Evolutionary conservation across 1,284 basidiomycete species (phyloP).

Genomic region (Entoloma clypeatum): DNA sequence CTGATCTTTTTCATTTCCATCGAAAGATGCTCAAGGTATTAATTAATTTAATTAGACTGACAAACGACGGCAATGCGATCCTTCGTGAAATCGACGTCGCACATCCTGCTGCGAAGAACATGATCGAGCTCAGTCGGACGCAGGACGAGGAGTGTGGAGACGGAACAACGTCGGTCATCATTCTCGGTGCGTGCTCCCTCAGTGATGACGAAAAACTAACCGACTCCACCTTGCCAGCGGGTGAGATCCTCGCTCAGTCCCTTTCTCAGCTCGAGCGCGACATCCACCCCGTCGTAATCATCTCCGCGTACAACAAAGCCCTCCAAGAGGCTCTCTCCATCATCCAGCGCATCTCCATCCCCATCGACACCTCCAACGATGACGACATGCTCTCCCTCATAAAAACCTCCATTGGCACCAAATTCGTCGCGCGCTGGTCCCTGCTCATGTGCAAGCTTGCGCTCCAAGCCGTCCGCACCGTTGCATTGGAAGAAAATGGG

Average conservation of each 20-base stretch:
- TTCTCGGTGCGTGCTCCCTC: constrained; percentile 64
- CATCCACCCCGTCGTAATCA: constrained; percentile 99
- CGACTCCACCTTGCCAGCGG: constrained; percentile 52
- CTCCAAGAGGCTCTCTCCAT: constrained; percentile 89
- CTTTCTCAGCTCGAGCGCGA: constrained; percentile 90
- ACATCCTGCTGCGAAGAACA: constrained; percentile 97
- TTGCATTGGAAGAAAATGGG: constrained; percentile 62
- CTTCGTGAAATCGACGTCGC: constrained; percentile 97
- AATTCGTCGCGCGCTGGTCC: constrained; percentile 95
- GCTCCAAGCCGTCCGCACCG: constrained; percentile 87
- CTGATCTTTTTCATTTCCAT: neutral
- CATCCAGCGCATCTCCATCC: constrained; percentile 83
- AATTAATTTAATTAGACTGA: constrained; percentile 54
- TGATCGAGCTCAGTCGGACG: constrained; percentile 97
- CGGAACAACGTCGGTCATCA: constrained; percentile 97
- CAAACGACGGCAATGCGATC: constrained; percentile 98
- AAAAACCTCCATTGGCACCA: constrained; percentile 99
- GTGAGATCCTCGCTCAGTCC: constrained; percentile 98
- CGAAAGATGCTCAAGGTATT: neutral
- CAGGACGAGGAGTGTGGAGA: constrained; percentile 99
- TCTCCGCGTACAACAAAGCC: constrained; percentile 95
- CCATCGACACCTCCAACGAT: constrained; percentile 87
- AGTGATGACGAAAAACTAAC: constrained; percentile 2
- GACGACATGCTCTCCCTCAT: constrained; percentile 94
- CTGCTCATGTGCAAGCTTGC: constrained; percentile 98